A percentile compares a stretch with the other conserved stretches of the same genome.
Evolutionary conservation across 805 yeast species (phyloP).

Genomic region (Candida gorgasii): DNA sequence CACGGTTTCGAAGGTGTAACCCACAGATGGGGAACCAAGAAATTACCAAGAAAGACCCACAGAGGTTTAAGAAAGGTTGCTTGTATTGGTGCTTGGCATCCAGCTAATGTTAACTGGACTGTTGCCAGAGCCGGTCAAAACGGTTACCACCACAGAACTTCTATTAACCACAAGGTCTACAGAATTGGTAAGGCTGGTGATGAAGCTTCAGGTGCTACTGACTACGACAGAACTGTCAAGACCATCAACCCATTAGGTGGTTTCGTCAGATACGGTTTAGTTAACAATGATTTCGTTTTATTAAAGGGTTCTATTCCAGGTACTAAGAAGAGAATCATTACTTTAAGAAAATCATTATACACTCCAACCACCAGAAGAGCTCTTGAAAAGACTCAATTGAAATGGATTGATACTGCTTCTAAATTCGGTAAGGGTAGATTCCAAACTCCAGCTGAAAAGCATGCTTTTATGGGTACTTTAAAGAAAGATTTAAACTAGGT

Average conservation of each 20-base stretch:
- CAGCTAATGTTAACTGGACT: slow-evolving; percentile 99
- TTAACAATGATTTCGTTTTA: slow-evolving; percentile 96
- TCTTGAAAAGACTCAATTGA: slow-evolving; percentile 91
- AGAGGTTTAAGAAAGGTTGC: slow-evolving; percentile 99
- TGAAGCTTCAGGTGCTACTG: slow-evolving; percentile 93
- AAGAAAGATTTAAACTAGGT: slow-evolving; percentile 82
- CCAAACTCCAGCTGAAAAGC: slow-evolving; percentile 99
- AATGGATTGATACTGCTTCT: slow-evolving; percentile 99
- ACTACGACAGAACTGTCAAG: slow-evolving; percentile 99
- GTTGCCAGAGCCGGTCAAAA: slow-evolving; percentile 99
- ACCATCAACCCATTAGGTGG: slow-evolving; percentile 99
- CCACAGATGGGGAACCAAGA: slow-evolving; percentile 99
- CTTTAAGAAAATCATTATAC: slow-evolving; percentile 98
- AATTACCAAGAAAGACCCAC: slow-evolving; percentile 99
- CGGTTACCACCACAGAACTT: slow-evolving; percentile 99
- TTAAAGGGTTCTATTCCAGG: slow-evolving; percentile 99
- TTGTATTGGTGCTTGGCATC: slow-evolving; percentile 99
- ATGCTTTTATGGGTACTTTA: slow-evolving; percentile 98
- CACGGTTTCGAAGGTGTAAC: slow-evolving; percentile 99
- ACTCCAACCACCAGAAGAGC: slow-evolving; percentile 98
- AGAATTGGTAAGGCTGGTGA: slow-evolving; percentile 97
- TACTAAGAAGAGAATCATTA: slow-evolving; percentile 98
- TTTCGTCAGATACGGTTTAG: slow-evolving; percentile 98
- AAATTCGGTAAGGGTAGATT: slow-evolving; percentile 99
- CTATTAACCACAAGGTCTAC: slow-evolving; percentile 99